Percentiles rank a stretch among this genome's conserved stretches.
Conservation (phyloP, 202 grass and related monocot genomes). For the Bolboschoenoplectus hybrid region DNA sequence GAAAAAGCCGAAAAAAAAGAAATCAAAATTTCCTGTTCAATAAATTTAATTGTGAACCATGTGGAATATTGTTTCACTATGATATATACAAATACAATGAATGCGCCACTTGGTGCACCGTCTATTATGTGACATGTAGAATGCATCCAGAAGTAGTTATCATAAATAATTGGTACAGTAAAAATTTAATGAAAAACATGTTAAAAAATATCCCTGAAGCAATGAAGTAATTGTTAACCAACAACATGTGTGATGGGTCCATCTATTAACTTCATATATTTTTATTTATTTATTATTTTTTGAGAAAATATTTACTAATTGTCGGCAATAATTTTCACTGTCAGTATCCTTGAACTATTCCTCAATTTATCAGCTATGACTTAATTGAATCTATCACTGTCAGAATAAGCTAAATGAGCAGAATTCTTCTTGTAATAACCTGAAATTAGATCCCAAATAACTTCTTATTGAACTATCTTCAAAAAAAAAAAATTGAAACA, state of each 20-base stretch:
- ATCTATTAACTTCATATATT: neutral
- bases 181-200: constrained; percentile 4
- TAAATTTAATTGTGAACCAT: neutral
- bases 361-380: neutral
- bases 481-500: no score
- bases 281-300: neutral
- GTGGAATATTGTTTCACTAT: neutral
- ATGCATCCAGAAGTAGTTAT: constrained; percentile 14
- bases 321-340: neutral
- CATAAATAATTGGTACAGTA: neutral
- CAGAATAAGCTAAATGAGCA: neutral
- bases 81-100: neutral
- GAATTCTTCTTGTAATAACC: neutral
- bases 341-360: neutral
- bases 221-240: constrained; percentile 18
- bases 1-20: no score
- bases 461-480: no score
- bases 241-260: constrained; percentile 12
- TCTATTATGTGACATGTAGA: constrained; percentile 1
- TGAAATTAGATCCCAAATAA: neutral
- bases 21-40: neutral
- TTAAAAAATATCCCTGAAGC: constrained; percentile 13
- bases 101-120: neutral
- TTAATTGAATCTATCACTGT: neutral
- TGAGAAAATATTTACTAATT: neutral